Evolutionary conservation across 2,329 filamentous ascomycete genomes (phyloP).

Genomic region (Thyridium curvatum): DNA sequence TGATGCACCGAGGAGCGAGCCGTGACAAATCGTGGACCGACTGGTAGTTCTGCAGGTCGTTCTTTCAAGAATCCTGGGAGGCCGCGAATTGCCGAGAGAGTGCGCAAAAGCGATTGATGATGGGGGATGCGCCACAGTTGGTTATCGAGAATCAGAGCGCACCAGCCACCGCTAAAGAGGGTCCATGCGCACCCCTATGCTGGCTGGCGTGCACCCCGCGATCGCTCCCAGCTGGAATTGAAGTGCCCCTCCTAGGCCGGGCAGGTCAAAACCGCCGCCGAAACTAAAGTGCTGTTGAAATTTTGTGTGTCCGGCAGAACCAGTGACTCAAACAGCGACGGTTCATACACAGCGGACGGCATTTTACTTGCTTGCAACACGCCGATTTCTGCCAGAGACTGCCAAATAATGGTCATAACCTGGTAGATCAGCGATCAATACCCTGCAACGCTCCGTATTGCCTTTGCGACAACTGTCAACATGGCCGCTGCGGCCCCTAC

Average conservation of each 20-base stretch:
- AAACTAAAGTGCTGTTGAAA: neutral
- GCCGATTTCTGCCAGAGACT: neutral
- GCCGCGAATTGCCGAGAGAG: too few relatives aligned
- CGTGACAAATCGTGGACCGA: too few relatives aligned
- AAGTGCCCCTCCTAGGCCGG: neutral
- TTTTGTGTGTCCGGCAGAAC: neutral
- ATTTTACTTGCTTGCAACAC: neutral
- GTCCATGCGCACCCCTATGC: neutral
- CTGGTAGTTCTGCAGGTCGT: too few relatives aligned
- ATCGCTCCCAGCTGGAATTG: too few relatives aligned
- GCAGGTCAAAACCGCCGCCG: neutral
- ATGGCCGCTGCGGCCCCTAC: slow-evolving; percentile 40
- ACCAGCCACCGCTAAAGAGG: neutral
- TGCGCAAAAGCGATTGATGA: neutral
- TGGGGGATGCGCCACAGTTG: neutral
- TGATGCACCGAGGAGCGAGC: slow-evolving; percentile 14
- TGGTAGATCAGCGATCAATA: neutral
- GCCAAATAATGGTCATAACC: neutral
- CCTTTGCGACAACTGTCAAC: neutral
- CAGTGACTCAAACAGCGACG: neutral
- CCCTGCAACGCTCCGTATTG: neutral
- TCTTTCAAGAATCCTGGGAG: too few relatives aligned
- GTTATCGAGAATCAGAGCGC: neutral
- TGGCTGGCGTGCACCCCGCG: neutral
- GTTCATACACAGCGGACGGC: neutral